phyloP scores from a whole-genome alignment of 1,284 basidiomycete species.

The Somion occarium region DNA sequence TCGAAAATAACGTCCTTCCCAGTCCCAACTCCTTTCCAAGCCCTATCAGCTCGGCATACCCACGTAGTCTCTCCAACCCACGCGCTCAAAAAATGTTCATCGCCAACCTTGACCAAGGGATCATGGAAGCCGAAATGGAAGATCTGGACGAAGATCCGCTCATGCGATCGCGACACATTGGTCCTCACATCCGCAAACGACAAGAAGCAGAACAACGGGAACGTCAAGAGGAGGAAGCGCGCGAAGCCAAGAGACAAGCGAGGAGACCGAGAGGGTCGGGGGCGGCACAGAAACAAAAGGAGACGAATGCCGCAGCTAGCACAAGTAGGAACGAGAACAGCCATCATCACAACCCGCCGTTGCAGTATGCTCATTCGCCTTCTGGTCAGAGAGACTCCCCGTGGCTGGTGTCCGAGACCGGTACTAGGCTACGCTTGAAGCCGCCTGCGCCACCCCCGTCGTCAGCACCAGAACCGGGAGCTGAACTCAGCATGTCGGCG shows the following conservation, averaged over 20 bases:
- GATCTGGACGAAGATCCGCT: conserved; percentile 42
- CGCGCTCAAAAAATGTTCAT: conserved; percentile 34
- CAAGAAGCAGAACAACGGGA: conserved; percentile 38
- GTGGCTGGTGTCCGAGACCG: conserved; percentile 36
- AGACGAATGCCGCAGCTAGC: conserved; percentile 20
- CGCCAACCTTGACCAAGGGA: conserved; percentile 42
- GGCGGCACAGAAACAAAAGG: conserved; percentile 34
- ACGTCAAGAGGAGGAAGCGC: conserved; percentile 37
- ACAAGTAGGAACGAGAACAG: neutral
- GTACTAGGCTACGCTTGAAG: conserved; percentile 38
- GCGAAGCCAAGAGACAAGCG: conserved; percentile 30
- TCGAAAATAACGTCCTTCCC: conserved; percentile 37
- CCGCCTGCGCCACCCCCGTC: conserved; percentile 25
- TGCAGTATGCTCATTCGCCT: conserved; percentile 12
- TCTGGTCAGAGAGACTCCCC: conserved; percentile 11
- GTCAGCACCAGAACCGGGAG: neutral
- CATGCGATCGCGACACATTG: conserved; percentile 41
- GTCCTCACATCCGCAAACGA: conserved; percentile 39
- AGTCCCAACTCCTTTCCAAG: conserved; percentile 16
- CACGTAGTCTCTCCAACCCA: conserved; percentile 36
- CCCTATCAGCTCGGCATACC: conserved; percentile 39
- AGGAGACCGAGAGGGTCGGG: conserved; percentile 16
- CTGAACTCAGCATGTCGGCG: neutral
- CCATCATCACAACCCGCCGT: neutral
- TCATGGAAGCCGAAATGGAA: conserved; percentile 43